These are phyloP conservation scores for Claviceps pazoutovae DNA, from an alignment of 2,329 filamentous ascomycete genomes.

Conservation along the genomic window DNA sequence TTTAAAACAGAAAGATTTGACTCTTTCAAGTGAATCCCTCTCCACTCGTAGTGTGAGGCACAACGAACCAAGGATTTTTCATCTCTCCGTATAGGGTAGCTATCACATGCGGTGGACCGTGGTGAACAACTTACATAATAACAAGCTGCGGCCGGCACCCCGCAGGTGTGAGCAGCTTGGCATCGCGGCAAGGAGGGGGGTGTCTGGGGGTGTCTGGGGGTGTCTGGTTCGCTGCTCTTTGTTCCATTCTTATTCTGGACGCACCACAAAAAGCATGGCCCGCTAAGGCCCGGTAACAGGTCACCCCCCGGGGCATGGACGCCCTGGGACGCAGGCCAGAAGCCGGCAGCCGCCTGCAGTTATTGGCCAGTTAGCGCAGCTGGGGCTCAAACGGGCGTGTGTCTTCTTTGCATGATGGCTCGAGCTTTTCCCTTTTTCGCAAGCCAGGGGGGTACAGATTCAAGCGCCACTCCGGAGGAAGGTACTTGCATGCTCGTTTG, in stretches of 20 bases:
- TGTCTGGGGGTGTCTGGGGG: not conserved
- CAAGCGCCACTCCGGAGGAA: not conserved
- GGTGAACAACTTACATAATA: not conserved
- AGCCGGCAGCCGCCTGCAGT: not conserved
- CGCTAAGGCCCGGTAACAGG: constrained; percentile 1
- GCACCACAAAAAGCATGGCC: not conserved
- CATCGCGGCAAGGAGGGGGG: not conserved
- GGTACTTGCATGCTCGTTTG: not conserved
- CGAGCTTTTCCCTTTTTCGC: not conserved
- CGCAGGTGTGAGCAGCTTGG: not conserved
- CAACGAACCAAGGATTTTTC: too few species aligned
- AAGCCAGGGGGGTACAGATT: not conserved
- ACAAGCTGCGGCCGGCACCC: not conserved
- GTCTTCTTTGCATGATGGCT: constrained; percentile 3
- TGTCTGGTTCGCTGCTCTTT: too few species aligned
- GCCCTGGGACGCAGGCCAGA: not conserved
- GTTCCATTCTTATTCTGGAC: not conserved
- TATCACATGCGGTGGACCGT: too few species aligned
- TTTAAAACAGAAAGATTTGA: too few species aligned
- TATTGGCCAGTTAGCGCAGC: constrained; percentile 1
- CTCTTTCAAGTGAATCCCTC: too few species aligned
- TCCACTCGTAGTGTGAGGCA: too few species aligned
- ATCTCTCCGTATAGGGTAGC: too few species aligned
- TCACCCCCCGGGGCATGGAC: not conserved
- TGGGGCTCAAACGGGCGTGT: constrained; percentile 2